These are phyloP conservation scores for Gaeumannomyces sp. DNA, from an alignment of 2,329 filamentous ascomycete genomes.

Conservation along the genomic window DNA sequence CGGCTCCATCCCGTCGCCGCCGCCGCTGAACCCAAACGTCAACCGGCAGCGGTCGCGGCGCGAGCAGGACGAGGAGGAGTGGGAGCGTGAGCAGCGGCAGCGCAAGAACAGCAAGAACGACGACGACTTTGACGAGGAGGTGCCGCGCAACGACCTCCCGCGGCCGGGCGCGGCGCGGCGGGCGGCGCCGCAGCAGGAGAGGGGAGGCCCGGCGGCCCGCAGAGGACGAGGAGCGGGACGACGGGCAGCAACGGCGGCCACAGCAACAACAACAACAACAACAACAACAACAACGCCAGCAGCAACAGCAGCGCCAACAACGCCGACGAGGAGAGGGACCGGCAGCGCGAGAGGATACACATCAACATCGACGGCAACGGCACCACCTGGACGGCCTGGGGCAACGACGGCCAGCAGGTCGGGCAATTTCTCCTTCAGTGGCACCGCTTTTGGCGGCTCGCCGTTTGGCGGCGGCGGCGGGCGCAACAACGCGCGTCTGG, in stretches of 20 bases:
- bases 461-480: neutral
- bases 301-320: neutral
- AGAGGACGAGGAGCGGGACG: conserved; percentile 3
- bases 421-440: neutral
- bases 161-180: neutral
- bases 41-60: neutral
- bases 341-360: conserved; percentile 5
- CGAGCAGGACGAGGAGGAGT: conserved; percentile 6
- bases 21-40: neutral
- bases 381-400: conserved; percentile 1
- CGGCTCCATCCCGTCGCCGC: conserved; percentile 2
- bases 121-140: conserved; percentile 8
- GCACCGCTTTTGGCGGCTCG: conserved; percentile 1
- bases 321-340: conserved; percentile 4
- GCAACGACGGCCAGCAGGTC: conserved; percentile 3
- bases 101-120: neutral
- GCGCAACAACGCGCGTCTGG: neutral
- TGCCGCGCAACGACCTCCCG: conserved; percentile 4
- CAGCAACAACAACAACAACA: neutral
- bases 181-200: conserved; percentile 1
- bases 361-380: conserved; percentile 7
- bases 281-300: neutral
- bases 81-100: conserved; percentile 1
- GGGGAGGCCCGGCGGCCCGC: conserved; percentile 2
- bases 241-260: neutral